phyloP scores from a whole-genome alignment of 2,329 filamentous ascomycete species.

The Nemania bipapillata region DNA sequence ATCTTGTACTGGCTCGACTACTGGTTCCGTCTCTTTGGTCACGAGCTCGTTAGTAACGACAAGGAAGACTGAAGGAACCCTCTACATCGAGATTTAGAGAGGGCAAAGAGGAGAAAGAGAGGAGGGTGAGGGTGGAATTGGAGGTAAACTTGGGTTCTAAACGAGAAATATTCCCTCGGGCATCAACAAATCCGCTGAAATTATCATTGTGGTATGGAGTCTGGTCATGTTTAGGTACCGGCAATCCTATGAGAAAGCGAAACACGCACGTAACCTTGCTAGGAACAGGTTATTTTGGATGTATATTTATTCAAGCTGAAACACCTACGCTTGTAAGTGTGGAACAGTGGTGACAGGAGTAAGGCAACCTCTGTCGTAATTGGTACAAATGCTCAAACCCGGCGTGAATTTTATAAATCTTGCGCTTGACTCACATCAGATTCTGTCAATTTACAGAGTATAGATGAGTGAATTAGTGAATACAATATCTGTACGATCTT shows the following conservation, averaged over 20 bases:
- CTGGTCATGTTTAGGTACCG: neutral
- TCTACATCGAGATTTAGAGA: too few relatives aligned
- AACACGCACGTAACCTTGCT: neutral
- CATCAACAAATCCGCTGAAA: neutral
- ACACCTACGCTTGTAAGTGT: neutral
- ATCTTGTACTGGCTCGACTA: conserved; percentile 71
- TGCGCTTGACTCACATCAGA: neutral
- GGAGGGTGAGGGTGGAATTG: neutral
- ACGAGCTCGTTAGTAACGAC: conserved; percentile 67
- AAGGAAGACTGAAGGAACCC: conserved; percentile 64
- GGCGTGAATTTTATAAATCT: neutral
- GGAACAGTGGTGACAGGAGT: neutral
- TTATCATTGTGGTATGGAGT: neutral
- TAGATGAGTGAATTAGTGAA: too few relatives aligned
- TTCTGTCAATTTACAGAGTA: too few relatives aligned
- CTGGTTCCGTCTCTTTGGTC: conserved; percentile 67
- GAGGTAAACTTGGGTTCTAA: neutral
- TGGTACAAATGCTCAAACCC: neutral
- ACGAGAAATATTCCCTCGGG: neutral
- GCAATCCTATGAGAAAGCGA: neutral
- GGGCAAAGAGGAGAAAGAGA: too few relatives aligned
- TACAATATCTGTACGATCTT: too few relatives aligned
- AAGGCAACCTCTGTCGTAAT: neutral
- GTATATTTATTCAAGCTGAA: neutral
- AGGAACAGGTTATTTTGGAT: neutral